These are phyloP conservation scores for Syzygium syzygioides DNA, from an alignment of 441 rosid genomes.

Conservation along the genomic window DNA sequence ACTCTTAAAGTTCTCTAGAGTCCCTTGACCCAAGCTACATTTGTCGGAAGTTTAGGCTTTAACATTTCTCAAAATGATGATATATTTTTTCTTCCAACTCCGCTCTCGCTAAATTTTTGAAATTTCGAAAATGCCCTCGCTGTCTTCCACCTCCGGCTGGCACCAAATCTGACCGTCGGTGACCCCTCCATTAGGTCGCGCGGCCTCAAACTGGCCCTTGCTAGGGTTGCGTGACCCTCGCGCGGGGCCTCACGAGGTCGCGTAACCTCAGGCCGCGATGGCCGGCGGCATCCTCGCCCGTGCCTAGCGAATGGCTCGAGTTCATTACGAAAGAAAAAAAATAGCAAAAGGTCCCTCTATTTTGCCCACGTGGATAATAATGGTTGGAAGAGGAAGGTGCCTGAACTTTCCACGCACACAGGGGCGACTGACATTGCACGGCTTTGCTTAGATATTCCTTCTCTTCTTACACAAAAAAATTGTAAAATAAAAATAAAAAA, in stretches of 20 bases:
- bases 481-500: background rate
- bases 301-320: too few relatives aligned
- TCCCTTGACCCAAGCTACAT: background rate
- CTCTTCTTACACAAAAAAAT: background rate
- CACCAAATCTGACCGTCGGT: fast-evolving
- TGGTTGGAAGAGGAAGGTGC: background rate
- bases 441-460: background rate
- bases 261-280: too few relatives aligned
- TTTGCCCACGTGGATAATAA: background rate
- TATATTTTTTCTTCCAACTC: background rate
- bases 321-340: too few relatives aligned
- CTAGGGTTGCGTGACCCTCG: background rate
- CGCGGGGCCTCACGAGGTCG: too few relatives aligned
- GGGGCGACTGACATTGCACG: background rate
- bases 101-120: background rate
- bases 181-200: too few relatives aligned
- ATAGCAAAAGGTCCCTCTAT: background rate
- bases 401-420: background rate
- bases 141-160: background rate
- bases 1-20: too few relatives aligned
- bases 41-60: background rate
- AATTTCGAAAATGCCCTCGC: background rate
- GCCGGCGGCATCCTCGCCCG: too few relatives aligned
- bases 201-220: too few relatives aligned
- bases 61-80: fast-evolving